These are phyloP conservation scores for Drechslerella stenobrocha DNA, from an alignment of 2,329 filamentous ascomycete genomes.

Conservation along the genomic window DNA sequence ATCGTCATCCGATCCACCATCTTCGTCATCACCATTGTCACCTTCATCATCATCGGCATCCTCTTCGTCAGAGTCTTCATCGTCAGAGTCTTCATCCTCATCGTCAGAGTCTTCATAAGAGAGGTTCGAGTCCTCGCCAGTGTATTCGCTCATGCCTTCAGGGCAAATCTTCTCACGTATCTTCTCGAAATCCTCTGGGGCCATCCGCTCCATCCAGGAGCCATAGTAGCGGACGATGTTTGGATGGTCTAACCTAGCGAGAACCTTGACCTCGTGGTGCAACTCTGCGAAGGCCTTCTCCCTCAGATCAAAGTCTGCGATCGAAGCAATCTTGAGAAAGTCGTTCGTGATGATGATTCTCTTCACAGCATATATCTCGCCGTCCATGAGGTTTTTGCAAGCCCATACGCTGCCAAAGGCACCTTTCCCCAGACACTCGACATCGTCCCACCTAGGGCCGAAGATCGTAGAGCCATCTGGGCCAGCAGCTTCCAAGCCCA, in stretches of 20 bases:
- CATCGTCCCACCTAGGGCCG: constrained; percentile 56
- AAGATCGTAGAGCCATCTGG: constrained; percentile 20
- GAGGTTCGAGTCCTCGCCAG: neutral
- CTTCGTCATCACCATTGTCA: too few species aligned
- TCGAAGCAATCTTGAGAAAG: constrained; percentile 56
- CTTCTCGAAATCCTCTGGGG: constrained; percentile 31
- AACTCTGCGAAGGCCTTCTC: constrained; percentile 57
- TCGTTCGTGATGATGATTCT: constrained; percentile 64
- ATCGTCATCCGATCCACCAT: neutral
- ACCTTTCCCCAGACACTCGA: constrained; percentile 65
- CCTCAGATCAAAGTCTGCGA: constrained; percentile 60
- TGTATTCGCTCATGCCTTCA: constrained; percentile 28
- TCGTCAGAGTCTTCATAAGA: neutral
- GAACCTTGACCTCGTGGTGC: constrained; percentile 63
- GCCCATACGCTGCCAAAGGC: constrained; percentile 69
- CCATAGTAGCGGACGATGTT: constrained; percentile 70
- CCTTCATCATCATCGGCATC: too few species aligned
- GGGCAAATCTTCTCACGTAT: constrained; percentile 26
- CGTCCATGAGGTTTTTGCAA: constrained; percentile 65
- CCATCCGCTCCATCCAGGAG: constrained; percentile 64
- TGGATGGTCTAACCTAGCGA: constrained; percentile 66
- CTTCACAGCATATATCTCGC: constrained; percentile 67
- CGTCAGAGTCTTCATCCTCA: neutral
- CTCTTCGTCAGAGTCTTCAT: neutral
- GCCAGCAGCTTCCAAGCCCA: constrained; percentile 17